Evolutionary conservation across 257 asterid genomes (phyloP).

Genomic region (Nicotiana undulata): DNA sequence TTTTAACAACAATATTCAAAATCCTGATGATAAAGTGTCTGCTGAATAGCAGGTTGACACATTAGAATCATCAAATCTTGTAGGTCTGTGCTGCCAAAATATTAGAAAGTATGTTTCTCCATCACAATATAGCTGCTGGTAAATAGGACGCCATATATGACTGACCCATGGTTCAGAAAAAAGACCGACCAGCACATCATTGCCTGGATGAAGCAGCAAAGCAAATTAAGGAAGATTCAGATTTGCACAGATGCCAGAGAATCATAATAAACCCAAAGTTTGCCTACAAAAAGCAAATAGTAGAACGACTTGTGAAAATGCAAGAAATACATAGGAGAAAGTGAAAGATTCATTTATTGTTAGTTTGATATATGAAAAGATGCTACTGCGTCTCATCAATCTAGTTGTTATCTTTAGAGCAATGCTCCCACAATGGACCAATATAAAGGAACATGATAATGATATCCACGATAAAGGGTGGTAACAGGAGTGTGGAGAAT

Average conservation of each 20-base stretch:
- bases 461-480: not conserved
- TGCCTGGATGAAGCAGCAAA: not conserved
- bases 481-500: not conserved
- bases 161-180: not conserved
- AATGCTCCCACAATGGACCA: not conserved
- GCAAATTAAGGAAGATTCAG: not conserved
- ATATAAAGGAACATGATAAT: not conserved
- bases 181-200: not conserved
- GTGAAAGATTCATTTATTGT: not conserved
- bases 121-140: constrained; percentile 2
- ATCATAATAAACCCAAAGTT: not conserved
- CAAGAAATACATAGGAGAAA: not conserved
- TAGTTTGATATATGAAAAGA: not conserved
- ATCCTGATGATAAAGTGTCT: not conserved
- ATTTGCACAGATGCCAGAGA: not conserved
- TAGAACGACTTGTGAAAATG: not conserved
- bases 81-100: not conserved
- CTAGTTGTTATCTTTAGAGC: not conserved
- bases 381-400: not conserved
- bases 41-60: not conserved
- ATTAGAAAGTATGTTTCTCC: not conserved
- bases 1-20: not conserved
- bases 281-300: not conserved
- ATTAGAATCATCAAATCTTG: not conserved
- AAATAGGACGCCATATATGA: not conserved